Conservation (phyloP, 176 grass and related monocot species). For the Phyllostachys edulis region DNA sequence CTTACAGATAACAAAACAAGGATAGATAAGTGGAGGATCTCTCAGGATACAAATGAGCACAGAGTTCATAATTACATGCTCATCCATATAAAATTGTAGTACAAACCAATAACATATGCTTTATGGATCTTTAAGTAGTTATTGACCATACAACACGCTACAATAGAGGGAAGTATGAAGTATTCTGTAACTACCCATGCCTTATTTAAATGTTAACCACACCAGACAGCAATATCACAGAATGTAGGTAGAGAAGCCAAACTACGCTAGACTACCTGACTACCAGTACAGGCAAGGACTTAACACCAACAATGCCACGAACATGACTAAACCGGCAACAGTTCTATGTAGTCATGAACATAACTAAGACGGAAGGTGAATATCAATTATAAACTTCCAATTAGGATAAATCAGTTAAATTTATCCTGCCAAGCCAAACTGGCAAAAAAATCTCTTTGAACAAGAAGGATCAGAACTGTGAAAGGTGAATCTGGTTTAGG, state of each 20-base stretch:
- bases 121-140: neutral
- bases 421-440: neutral
- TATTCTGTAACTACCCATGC: neutral
- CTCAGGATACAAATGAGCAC: neutral
- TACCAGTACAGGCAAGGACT: neutral
- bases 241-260: neutral
- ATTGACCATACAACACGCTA: neutral
- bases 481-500: neutral
- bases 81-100: neutral
- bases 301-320: neutral
- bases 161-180: neutral
- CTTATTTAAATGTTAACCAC: conserved; percentile 6
- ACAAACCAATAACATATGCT: neutral
- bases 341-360: neutral
- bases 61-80: neutral
- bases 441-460: neutral
- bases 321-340: neutral
- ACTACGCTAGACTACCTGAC: neutral
- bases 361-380: neutral
- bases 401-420: neutral
- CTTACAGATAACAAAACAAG: neutral
- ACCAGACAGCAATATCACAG: neutral
- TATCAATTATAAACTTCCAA: neutral
- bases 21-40: conserved; percentile 2
- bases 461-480: neutral